Conservation (phyloP, 805 yeast species). For the Sporopachydermia lactativora region DNA sequence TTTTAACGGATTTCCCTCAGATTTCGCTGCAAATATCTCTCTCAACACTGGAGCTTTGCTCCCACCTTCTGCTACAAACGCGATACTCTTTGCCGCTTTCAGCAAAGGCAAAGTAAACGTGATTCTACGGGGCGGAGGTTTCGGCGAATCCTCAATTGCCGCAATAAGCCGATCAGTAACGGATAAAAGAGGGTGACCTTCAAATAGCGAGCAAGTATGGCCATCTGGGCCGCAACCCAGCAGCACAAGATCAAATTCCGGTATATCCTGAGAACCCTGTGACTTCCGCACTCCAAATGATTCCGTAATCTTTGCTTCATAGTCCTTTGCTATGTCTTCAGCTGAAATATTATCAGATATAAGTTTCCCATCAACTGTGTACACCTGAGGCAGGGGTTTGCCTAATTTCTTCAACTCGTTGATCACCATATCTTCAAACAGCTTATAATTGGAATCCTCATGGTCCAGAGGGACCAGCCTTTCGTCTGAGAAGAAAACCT, state of each 20-base stretch:
- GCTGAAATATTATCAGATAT: slow-evolving; percentile 39
- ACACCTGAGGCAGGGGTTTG: slow-evolving; percentile 38
- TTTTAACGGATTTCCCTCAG: slow-evolving; percentile 19
- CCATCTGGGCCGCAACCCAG: slow-evolving; percentile 96
- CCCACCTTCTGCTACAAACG: slow-evolving; percentile 84
- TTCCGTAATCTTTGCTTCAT: slow-evolving; percentile 42
- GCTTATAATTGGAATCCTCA: slow-evolving; percentile 76
- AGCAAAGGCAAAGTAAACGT: slow-evolving; percentile 76
- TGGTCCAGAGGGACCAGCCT: slow-evolving; percentile 74
- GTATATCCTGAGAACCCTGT: slow-evolving; percentile 10
- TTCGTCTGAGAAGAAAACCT: slow-evolving; percentile 80
- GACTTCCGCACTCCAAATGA: slow-evolving; percentile 22
- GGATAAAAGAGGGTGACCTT: slow-evolving; percentile 56
- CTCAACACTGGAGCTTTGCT: slow-evolving; percentile 63
- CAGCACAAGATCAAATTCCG: slow-evolving; percentile 45
- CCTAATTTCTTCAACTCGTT: slow-evolving; percentile 24
- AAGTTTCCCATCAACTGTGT: slow-evolving; percentile 50
- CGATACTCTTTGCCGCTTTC: slow-evolving; percentile 35
- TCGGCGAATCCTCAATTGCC: slow-evolving; percentile 70
- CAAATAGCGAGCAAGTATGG: slow-evolving; percentile 88
- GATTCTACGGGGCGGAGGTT: slow-evolving; percentile 88
- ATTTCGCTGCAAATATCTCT: slow-evolving; percentile 43
- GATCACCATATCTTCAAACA: slow-evolving; percentile 53
- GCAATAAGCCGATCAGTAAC: slow-evolving; percentile 43
- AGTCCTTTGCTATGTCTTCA: slow-evolving; percentile 46